Evolutionary conservation across 768 basidiomycete genomes (phyloP), one percentile per base, ranked within the genome.

Genomic region (Suillus paluster): DNA sequence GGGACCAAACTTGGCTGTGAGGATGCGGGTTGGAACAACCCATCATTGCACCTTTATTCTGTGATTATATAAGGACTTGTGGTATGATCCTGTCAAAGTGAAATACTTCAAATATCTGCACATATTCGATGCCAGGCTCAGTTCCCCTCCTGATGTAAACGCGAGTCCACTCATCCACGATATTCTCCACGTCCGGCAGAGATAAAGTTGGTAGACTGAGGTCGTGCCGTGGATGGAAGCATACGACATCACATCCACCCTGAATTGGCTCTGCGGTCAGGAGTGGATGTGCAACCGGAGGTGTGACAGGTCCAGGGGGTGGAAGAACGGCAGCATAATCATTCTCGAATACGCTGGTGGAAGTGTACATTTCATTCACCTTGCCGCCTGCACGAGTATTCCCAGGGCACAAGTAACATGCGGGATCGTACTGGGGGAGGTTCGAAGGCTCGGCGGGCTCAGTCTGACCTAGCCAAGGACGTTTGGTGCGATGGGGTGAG

Each of bases 21-120:
- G 95, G 94, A 72, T 97, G 95, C 27, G 94, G 93, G 70, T 96
- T 97, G 8, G 91, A 94, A 71, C 94, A 96, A 12, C 95, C 95
- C 95, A 96, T 96, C 81, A 94, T 95, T 3, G 89, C 77, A 3
- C 95, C 95, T 77, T 95, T 96, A 75, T 95, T 95, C 89, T 94
- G 67, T n/a, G 41, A 33, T 44, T 56, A 53, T 1, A 41, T 58
- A 57, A 57, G 67, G 66, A 66, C 14, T n/a, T 19, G 6, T 4
- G n/a, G 45, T 34, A 39, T 55, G 45, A 65, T n/a, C 38, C 57
- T 66, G 14, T 60, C n/a, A 42, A 34, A 53, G 27, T 57, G 42
- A 58, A 78, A 52, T 66, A 90, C 94, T 87, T 96, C 94, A 69
- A 96, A 95, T 11, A 95, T 93, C 74, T 95, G 94, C 57, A 96